A percentile compares a stretch with the other conserved stretches of the same genome.
Conservation (phyloP, 208 protist genomes). For the Naegleria fowleri region DNA sequence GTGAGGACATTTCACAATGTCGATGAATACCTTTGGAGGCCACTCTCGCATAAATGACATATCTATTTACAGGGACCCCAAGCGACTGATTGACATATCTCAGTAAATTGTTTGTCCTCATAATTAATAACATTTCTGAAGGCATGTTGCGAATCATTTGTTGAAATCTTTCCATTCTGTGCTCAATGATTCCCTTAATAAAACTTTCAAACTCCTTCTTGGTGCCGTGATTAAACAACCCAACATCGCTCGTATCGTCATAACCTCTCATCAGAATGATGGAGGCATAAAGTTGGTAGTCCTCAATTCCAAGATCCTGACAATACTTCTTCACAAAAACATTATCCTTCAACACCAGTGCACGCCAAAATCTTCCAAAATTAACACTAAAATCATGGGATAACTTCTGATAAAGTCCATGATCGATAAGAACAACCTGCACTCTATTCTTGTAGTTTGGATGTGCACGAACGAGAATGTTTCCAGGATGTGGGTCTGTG, state of each 20-base stretch:
- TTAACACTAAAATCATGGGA: slow-evolving; percentile 32
- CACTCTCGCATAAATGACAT: not conserved
- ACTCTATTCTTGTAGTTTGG: not conserved
- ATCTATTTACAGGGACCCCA: not conserved
- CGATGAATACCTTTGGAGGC: not conserved
- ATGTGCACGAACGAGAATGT: slow-evolving; percentile 32
- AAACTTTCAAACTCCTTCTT: not conserved
- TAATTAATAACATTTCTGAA: not conserved
- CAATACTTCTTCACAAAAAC: not conserved
- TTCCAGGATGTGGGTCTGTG: slow-evolving; percentile 49
- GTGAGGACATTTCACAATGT: too few relatives aligned
- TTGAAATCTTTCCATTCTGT: not conserved
- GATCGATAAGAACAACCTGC: slow-evolving; percentile 57
- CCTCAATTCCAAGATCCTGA: not conserved
- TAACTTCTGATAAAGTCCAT: slow-evolving; percentile 57
- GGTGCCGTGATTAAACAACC: not conserved
- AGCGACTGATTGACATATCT: slow-evolving; percentile 2
- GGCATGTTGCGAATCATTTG: not conserved
- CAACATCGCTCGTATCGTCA: not conserved
- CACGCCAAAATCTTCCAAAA: not conserved
- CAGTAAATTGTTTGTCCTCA: not conserved
- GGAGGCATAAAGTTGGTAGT: not conserved
- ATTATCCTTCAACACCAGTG: not conserved
- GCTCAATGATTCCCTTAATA: not conserved
- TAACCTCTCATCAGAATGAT: not conserved